Percentiles rank a stretch among this genome's conserved stretches.
phyloP scores from a whole-genome alignment of 2,329 filamentous ascomycete species.

The Epichloe gansuensis region DNA sequence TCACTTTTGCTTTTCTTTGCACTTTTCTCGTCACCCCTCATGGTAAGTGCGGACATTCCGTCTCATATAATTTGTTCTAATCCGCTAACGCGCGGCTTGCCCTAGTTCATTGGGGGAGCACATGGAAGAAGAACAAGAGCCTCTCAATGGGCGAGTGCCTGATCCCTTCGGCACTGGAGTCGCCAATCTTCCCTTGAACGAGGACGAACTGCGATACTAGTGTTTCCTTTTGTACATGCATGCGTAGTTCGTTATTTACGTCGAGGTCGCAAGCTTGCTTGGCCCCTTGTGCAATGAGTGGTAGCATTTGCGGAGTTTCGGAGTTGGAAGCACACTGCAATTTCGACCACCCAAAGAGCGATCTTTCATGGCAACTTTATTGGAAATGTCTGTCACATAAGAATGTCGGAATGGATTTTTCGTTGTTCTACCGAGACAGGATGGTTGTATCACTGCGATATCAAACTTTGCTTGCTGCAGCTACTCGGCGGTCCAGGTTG shows the following conservation, averaged over 20 bases:
- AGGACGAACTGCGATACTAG: conserved; percentile 18
- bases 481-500: too few relatives aligned
- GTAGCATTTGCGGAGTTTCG: too few relatives aligned
- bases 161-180: conserved; percentile 6
- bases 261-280: too few relatives aligned
- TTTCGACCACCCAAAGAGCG: too few relatives aligned
- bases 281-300: too few relatives aligned
- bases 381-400: too few relatives aligned
- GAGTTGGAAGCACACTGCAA: too few relatives aligned
- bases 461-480: too few relatives aligned
- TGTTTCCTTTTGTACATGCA: neutral
- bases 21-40: conserved; percentile 63
- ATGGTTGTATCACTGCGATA: too few relatives aligned
- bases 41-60: conserved; percentile 42
- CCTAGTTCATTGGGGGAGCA: conserved; percentile 22
- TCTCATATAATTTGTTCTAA: neutral
- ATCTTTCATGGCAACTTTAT: too few relatives aligned
- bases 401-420: too few relatives aligned
- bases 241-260: neutral
- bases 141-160: conserved; percentile 8
- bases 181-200: conserved; percentile 12
- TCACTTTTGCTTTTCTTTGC: conserved; percentile 51
- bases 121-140: conserved; percentile 13
- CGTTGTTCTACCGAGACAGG: too few relatives aligned
- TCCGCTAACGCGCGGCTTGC: neutral